A percentile compares a stretch with the other conserved stretches of the same genome.
Conservation (phyloP, 768 basidiomycete species). For the Asterophora parasitica region DNA sequence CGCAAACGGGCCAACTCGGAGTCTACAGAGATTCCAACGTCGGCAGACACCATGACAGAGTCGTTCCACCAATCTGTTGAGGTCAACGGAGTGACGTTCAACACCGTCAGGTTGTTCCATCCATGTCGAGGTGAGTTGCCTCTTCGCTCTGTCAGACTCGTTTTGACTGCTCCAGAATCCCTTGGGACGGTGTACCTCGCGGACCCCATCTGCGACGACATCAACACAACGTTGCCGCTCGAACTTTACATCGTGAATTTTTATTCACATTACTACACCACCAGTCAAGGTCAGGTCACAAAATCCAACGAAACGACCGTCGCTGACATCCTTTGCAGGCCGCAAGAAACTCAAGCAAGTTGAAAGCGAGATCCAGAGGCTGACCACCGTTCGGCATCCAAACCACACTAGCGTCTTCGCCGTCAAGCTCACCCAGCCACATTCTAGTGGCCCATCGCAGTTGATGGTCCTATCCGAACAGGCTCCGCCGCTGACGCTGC, state of each 20-base stretch:
- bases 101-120: constrained; percentile 66
- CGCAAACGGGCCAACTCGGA: constrained; percentile 67
- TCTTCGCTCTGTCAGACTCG: background rate
- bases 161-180: constrained; percentile 35
- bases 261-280: constrained; percentile 61
- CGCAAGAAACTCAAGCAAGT: constrained; percentile 66
- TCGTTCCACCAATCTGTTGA: constrained; percentile 54
- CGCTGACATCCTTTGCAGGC: constrained; percentile 27
- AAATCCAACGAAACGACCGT: background rate
- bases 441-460: constrained; percentile 43
- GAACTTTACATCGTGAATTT: constrained; percentile 69
- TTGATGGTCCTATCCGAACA: constrained; percentile 71
- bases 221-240: constrained; percentile 49
- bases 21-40: constrained; percentile 57
- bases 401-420: constrained; percentile 68
- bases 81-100: constrained; percentile 56
- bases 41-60: constrained; percentile 52
- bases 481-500: constrained; percentile 57
- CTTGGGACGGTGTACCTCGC: constrained; percentile 68
- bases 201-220: constrained; percentile 69
- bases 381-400: constrained; percentile 54
- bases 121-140: constrained; percentile 53
- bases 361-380: constrained; percentile 59
- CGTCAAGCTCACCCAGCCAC: constrained; percentile 55
- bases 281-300: constrained; percentile 46